phyloP scores from a whole-genome alignment of 495 filamentous ascomycete genomes.

The Daldinia bambusicola region DNA sequence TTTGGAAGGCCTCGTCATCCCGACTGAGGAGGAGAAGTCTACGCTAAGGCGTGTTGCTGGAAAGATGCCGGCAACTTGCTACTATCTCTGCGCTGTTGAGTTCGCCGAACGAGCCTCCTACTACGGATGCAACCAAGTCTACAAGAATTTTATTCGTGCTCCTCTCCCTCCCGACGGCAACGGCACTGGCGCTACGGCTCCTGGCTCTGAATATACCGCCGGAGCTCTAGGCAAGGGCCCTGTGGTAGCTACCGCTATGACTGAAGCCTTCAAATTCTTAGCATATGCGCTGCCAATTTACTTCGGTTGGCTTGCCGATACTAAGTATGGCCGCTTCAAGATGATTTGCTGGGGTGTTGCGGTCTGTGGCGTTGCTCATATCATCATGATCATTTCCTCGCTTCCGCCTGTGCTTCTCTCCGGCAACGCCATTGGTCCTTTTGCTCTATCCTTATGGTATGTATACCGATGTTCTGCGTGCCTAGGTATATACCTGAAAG shows the following conservation, averaged over 20 bases:
- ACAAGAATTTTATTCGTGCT: conserved; percentile 68
- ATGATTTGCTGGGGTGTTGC: conserved; percentile 68
- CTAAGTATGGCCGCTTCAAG: conserved; percentile 66
- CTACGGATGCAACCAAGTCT: conserved; percentile 64
- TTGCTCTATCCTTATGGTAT: conserved; percentile 61
- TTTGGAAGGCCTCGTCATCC: conserved; percentile 55
- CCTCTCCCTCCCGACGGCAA: conserved; percentile 65
- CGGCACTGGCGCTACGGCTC: conserved; percentile 64
- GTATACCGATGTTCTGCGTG: conserved; percentile 12
- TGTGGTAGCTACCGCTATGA: conserved; percentile 65
- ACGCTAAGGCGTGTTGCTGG: conserved; percentile 65
- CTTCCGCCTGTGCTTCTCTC: conserved; percentile 65
- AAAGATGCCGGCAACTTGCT: conserved; percentile 58
- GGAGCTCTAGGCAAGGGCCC: conserved; percentile 69
- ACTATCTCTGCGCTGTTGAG: conserved; percentile 65
- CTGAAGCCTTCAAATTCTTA: conserved; percentile 66
- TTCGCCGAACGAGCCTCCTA: conserved; percentile 70
- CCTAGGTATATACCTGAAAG: not conserved
- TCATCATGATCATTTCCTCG: conserved; percentile 70
- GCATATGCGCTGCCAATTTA: conserved; percentile 67
- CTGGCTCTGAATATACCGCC: conserved; percentile 63
- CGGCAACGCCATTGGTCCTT: conserved; percentile 66
- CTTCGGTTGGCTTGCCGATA: conserved; percentile 69
- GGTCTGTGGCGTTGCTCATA: conserved; percentile 68
- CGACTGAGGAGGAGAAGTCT: conserved; percentile 63